phyloP scores from a whole-genome alignment of 306 rosid species.

The Prunus campanulata region DNA sequence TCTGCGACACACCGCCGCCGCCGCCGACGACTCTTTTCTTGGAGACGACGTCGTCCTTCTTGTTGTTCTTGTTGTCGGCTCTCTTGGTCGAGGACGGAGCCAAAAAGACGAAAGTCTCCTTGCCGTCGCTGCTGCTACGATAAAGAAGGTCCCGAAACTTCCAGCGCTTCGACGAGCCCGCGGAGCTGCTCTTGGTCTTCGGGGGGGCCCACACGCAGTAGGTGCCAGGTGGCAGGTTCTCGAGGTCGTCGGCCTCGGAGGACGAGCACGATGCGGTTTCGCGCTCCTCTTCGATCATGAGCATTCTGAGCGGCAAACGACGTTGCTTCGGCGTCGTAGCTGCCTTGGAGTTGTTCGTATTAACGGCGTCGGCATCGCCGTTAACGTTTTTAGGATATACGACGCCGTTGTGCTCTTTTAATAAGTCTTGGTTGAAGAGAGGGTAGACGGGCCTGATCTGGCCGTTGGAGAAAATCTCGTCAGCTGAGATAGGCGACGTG shows the following conservation, averaged over 20 bases:
- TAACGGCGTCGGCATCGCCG: background rate
- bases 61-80: background rate
- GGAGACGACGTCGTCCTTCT: constrained; percentile 1
- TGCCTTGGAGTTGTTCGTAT: background rate
- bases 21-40: background rate
- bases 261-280: constrained; percentile 59
- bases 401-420: constrained; percentile 6
- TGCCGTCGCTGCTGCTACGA: constrained; percentile 54
- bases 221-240: constrained; percentile 35
- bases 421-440: constrained; percentile 41
- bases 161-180: constrained; percentile 70
- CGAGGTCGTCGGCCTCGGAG: constrained; percentile 60
- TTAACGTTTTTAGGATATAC: background rate
- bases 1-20: background rate
- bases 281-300: constrained; percentile 74
- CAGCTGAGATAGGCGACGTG: constrained; percentile 63
- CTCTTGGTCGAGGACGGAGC: constrained; percentile 21
- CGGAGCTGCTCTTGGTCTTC: constrained; percentile 42
- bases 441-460: constrained; percentile 72
- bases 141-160: constrained; percentile 52
- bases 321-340: constrained; percentile 10
- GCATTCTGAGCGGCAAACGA: constrained; percentile 58
- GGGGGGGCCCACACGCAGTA: constrained; percentile 79
- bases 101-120: constrained; percentile 30
- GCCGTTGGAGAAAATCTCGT: constrained; percentile 81